Evolutionary conservation across 1,284 basidiomycete genomes (phyloP), one percentile per base, ranked within the genome.

Genomic region (Cryptococcus sp.): DNA sequence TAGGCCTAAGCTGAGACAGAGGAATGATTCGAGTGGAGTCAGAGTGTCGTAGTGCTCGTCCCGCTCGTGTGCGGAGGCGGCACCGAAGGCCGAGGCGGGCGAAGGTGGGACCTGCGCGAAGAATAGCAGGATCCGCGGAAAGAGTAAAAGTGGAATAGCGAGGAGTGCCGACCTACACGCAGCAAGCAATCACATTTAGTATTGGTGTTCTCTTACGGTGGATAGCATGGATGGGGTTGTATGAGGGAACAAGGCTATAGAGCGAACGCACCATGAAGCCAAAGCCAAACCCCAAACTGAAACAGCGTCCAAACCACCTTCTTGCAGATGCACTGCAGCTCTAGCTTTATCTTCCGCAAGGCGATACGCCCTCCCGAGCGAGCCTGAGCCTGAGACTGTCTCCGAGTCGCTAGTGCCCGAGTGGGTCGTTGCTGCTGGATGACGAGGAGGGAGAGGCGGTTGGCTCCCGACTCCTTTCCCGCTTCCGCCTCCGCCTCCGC

Each of bases 71-170:
- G 45, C 26, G 5, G 62, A 13, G 6, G 52, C 23, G 10, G 61
- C 49, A 19, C 52, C 22, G 46, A 56, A 39, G n/a, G 65, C 44
- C 16, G 63, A 49, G 5, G 63, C 46, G 13, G 54, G 46, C 25
- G 50, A 43, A 19, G 65, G 44, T 1, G 69, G 64, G 5, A 58
- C 62, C 54, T 77, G 75, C 5, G 75, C 65, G 59, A 79, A 71
- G 67, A 78, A 79, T 50, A 78, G 61, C 15, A 79, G 61, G 47
- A 79, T 66, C 15, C 76, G 71, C 7, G 77, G 76, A 63, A 79
- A 72, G 41, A 78, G 64, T 17, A 78, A 61, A 2, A 76, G 62
- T 0, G 75, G 76, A n/a, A 75, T 50, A 16, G 70, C 69, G 23
- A 75, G 64, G 25, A 69, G 25, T 17, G 62, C 46, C 58, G 74